Percentiles rank a stretch among this genome's conserved stretches.
These are phyloP conservation scores for Cutaneotrichosporon cutaneum DNA, from an alignment of 1,284 basidiomycete species.

Conservation along the genomic window DNA sequence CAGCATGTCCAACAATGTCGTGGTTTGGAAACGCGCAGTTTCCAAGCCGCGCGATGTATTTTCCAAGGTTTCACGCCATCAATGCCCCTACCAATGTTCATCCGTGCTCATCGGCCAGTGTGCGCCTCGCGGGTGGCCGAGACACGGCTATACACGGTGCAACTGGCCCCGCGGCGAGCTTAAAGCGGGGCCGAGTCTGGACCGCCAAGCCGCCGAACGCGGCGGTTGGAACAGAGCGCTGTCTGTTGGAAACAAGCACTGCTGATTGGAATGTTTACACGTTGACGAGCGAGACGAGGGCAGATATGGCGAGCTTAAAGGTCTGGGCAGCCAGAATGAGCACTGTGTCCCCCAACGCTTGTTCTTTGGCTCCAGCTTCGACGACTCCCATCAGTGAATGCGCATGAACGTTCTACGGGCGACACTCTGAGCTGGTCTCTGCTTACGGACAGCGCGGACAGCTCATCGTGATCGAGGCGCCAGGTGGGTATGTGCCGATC, in stretches of 20 bases:
- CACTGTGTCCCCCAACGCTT: background rate
- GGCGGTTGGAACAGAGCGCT: background rate
- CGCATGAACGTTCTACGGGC: background rate
- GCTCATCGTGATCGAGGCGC: background rate
- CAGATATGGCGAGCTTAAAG: constrained; percentile 1
- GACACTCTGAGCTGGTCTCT: no score
- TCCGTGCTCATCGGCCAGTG: background rate
- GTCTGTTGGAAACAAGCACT: background rate
- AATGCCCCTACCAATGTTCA: background rate
- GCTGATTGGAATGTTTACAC: background rate
- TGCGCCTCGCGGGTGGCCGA: background rate
- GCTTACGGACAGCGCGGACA: no score
- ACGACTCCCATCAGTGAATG: background rate
- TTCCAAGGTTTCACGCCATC: constrained; percentile 10
- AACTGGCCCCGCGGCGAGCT: background rate
- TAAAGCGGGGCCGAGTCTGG: no score
- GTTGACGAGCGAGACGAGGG: background rate
- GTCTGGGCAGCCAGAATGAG: background rate
- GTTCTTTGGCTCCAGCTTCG: background rate
- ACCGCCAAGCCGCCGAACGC: background rate
- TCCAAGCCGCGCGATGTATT: background rate
- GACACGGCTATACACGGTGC: background rate
- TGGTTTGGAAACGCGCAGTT: background rate
- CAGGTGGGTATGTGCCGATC: no score
- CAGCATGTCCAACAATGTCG: background rate